Percentiles rank a stretch among this genome's conserved stretches.
These are phyloP conservation scores for Ophiostoma sp. DNA, from an alignment of 2,329 filamentous ascomycete species.

Conservation along the genomic window DNA sequence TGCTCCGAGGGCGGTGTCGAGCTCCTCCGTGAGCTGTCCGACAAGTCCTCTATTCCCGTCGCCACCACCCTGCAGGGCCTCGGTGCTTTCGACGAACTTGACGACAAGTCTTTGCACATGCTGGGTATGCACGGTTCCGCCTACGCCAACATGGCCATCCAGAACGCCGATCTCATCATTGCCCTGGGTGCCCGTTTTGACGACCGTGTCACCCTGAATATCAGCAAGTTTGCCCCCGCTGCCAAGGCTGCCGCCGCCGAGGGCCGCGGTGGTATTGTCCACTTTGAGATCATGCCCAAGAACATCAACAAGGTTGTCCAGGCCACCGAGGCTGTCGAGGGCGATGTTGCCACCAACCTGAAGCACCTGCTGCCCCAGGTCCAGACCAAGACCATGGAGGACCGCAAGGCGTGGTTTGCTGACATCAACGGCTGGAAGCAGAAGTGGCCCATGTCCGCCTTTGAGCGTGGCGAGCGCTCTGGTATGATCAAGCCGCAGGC, in stretches of 20 bases:
- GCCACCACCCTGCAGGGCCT: slow-evolving; percentile 94
- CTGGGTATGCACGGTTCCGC: slow-evolving; percentile 96
- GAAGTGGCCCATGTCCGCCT: slow-evolving; percentile 78
- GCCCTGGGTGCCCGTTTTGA: slow-evolving; percentile 92
- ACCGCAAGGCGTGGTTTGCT: slow-evolving; percentile 78
- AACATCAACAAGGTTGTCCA: slow-evolving; percentile 99
- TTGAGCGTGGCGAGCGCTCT: slow-evolving; percentile 68
- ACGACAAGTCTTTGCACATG: slow-evolving; percentile 95
- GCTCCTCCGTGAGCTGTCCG: slow-evolving; percentile 76
- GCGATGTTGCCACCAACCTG: slow-evolving; percentile 80
- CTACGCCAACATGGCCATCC: slow-evolving; percentile 97
- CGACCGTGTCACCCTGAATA: slow-evolving; percentile 80
- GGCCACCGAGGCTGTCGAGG: slow-evolving; percentile 90
- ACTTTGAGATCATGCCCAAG: slow-evolving; percentile 99
- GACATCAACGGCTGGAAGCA: slow-evolving; percentile 89
- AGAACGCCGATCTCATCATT: slow-evolving; percentile 93
- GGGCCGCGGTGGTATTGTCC: slow-evolving; percentile 85
- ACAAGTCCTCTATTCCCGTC: slow-evolving; percentile 87
- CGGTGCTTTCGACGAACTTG: slow-evolving; percentile 85
- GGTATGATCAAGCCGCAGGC: slow-evolving; percentile 92
- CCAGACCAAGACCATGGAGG: slow-evolving; percentile 52
- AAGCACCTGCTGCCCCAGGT: slow-evolving; percentile 67
- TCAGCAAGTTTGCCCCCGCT: slow-evolving; percentile 81
- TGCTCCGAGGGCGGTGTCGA: slow-evolving; percentile 71
- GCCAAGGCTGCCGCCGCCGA: slow-evolving; percentile 80